phyloP scores from a whole-genome alignment of 2,329 filamentous ascomycete species.

The Cercospora sp. region DNA sequence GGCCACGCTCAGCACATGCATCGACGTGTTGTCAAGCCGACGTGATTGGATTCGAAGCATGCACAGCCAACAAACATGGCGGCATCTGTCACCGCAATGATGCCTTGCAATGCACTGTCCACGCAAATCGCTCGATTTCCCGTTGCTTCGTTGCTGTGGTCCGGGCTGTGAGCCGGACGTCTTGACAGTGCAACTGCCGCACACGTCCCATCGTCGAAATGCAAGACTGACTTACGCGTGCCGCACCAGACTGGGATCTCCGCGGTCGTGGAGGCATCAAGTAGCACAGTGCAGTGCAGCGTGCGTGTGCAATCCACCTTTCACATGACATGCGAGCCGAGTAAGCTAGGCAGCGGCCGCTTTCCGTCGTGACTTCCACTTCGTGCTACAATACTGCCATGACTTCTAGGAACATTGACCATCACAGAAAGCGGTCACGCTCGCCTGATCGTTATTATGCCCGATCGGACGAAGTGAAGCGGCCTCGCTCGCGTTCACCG shows the following conservation, averaged over 20 bases:
- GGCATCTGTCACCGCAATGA: background rate
- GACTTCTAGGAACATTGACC: conserved; percentile 22
- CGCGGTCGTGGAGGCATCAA: too few relatives aligned
- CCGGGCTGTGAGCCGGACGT: background rate
- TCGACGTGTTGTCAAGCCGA: background rate
- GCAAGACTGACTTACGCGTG: background rate
- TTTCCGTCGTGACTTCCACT: background rate
- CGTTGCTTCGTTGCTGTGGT: background rate
- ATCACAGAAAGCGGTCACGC: conserved; percentile 35
- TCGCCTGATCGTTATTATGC: conserved; percentile 21
- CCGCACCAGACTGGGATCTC: background rate
- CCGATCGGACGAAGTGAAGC: conserved; percentile 24
- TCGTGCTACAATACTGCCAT: conserved; percentile 5
- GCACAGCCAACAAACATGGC: background rate
- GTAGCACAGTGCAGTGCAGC: background rate
- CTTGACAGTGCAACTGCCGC: background rate
- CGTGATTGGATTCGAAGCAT: background rate
- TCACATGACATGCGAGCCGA: background rate
- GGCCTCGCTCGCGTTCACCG: conserved; percentile 34
- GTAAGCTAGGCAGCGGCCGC: background rate
- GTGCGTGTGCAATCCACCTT: background rate
- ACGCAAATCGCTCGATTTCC: background rate
- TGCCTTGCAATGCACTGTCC: background rate
- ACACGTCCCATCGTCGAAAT: background rate
- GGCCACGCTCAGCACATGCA: background rate